A percentile compares a stretch with the other conserved stretches of the same genome.
Conservation (phyloP, 257 asterid genomes). For the Primulina eburnea region DNA sequence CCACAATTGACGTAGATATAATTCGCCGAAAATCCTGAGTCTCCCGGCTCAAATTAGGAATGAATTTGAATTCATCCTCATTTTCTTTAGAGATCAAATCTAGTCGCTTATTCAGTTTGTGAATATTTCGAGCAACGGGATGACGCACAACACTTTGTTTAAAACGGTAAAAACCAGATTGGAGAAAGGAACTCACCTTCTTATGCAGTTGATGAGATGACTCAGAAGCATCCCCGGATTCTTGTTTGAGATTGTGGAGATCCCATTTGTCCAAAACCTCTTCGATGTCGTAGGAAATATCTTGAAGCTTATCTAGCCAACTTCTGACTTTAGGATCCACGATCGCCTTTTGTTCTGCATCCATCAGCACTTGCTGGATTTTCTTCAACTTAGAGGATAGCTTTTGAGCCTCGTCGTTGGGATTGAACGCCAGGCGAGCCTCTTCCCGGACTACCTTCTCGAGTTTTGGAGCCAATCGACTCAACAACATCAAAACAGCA, state of each 20-base stretch:
- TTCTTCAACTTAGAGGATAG: background rate
- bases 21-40: background rate
- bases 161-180: background rate
- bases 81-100: conserved; percentile 4
- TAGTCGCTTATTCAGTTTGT: background rate
- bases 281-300: conserved; percentile 24
- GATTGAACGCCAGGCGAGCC: background rate
- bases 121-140: background rate
- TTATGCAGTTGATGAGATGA: background rate
- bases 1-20: background rate
- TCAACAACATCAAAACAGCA: background rate
- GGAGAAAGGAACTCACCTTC: conserved; percentile 21
- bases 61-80: background rate
- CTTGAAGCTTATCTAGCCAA: conserved; percentile 6
- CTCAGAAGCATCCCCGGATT: background rate
- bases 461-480: background rate
- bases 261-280: conserved; percentile 26
- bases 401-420: background rate
- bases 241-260: background rate
- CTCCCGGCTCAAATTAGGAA: background rate
- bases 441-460: background rate
- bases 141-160: background rate
- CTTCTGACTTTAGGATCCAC: no score
- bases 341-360: background rate
- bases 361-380: background rate